phyloP scores from a whole-genome alignment of 495 filamentous ascomycete species.

The Penicillium taxi region DNA sequence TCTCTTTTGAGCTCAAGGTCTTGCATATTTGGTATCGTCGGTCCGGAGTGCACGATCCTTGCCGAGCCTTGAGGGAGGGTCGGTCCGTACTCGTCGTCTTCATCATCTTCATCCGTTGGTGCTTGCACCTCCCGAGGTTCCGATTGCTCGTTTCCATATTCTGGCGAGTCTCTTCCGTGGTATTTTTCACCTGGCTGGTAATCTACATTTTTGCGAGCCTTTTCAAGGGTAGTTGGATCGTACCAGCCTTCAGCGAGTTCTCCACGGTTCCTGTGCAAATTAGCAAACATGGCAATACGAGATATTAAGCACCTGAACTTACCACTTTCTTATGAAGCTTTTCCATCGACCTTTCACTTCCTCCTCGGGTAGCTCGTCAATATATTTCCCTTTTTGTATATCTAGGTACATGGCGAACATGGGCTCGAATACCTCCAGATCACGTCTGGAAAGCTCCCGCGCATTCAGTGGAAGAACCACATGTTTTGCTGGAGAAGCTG shows the following conservation, averaged over 20 bases:
- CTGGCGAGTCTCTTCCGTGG: slow-evolving; percentile 18
- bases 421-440: slow-evolving; percentile 53
- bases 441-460: slow-evolving; percentile 54
- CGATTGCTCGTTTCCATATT: slow-evolving; percentile 8
- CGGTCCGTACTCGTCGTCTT: slow-evolving; percentile 66
- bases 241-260: slow-evolving; percentile 95
- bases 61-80: slow-evolving; percentile 42
- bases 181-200: slow-evolving; percentile 2
- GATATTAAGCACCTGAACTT: slow-evolving; percentile 18
- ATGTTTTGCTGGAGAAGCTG: slow-evolving; percentile 13
- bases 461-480: slow-evolving; percentile 58
- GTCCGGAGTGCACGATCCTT: slow-evolving; percentile 44
- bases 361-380: slow-evolving; percentile 56
- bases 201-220: slow-evolving; percentile 30
- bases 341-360: slow-evolving; percentile 86
- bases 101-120: slow-evolving; percentile 35
- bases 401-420: slow-evolving; percentile 85
- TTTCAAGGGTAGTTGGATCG: slow-evolving; percentile 56
- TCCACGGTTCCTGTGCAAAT: slow-evolving; percentile 66
- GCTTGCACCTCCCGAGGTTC: neutral
- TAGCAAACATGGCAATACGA: slow-evolving; percentile 3
- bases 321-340: slow-evolving; percentile 87
- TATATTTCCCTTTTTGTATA: slow-evolving; percentile 67
- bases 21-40: slow-evolving; percentile 63
- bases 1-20: slow-evolving; percentile 67